Base-by-base conservation (phyloP, 805 yeast species). In the Blastobotrys chiropterorum region DNA sequence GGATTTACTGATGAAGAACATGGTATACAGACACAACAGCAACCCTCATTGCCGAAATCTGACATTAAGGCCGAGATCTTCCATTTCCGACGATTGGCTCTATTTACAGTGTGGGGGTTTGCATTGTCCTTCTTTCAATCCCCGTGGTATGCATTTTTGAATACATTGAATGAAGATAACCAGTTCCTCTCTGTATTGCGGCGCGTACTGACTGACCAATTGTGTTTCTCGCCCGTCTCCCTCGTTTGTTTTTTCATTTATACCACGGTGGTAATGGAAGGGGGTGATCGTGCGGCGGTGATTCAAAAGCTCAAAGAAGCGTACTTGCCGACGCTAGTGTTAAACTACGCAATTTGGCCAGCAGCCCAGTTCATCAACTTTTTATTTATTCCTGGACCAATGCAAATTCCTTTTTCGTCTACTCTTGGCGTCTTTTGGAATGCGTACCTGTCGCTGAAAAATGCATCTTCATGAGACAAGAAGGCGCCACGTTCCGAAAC, bases 261-360 rank as follows among this genome's bases (percentile, higher is more conserved):
- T 65, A 86, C 96, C 41, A 87, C 94, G 14, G 78, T 85, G 51
- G 81, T 88, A 1, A 76, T 90, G 51, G 97, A 92, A 60, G 75
- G 76, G 42, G 94, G 95, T 1, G 79, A 82, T 44, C 72, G 76
- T 65, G 76, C 77, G 1, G 86, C 85, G 8, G 76, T 89, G 20
- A 74, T 76, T 51, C 75, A 68, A 4, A 90, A 88, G 69, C 73
- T 90, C 49, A 73, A 76, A 58, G 78, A 76, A 52, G 72, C 85
- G 70, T 81, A 82, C 51, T 57, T 71, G 30, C 74, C 77, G 2
- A 90, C 96, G 0, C 67, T 90, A 42, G 65, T 72, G 34, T 75
- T 86, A 15, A 90, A 90, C 66, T 89, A 95, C 90, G 63, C 74
- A 48, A 85, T 92, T 11, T 94, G 98, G 99, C 98, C 98, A 0